phyloP scores from a whole-genome alignment of 768 basidiomycete species.

The Agaricus sinodeliciosus region DNA sequence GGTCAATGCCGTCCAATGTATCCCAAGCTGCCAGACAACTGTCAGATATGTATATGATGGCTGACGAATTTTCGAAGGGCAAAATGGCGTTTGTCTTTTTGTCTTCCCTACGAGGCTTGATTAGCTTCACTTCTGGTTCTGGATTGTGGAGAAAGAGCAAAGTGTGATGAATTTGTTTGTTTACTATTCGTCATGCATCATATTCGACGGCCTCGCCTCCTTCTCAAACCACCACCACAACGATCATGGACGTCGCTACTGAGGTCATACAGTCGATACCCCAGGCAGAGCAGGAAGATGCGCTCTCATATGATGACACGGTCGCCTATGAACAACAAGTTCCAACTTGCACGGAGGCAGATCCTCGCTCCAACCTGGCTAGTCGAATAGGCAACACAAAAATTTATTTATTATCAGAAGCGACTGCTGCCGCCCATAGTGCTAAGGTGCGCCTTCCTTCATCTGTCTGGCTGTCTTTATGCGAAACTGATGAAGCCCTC shows the following conservation, averaged over 20 bases:
- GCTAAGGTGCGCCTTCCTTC: constrained; percentile 64
- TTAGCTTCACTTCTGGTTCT: constrained; percentile 57
- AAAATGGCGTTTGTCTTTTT: constrained; percentile 91
- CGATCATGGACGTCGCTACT: constrained; percentile 42
- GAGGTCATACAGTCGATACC: constrained; percentile 20
- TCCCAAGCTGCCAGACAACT: constrained; percentile 74
- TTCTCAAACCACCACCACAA: constrained; percentile 4
- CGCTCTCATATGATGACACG: constrained; percentile 50
- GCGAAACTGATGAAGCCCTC: constrained; percentile 34
- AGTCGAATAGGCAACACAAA: constrained; percentile 67
- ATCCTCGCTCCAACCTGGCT: constrained; percentile 36
- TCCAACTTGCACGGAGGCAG: constrained; percentile 26
- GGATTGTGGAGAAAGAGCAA: constrained; percentile 17
- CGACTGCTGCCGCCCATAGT: constrained; percentile 45
- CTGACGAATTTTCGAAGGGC: constrained; percentile 3
- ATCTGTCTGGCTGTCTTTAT: constrained; percentile 26
- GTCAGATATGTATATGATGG: no score
- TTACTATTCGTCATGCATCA: not conserved
- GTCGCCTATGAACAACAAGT: constrained; percentile 54
- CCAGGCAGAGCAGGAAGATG: not conserved
- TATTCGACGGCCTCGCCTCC: not conserved
- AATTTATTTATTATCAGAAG: constrained; percentile 73
- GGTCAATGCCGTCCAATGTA: constrained; percentile 90
- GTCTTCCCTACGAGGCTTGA: constrained; percentile 87
- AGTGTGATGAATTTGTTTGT: constrained; percentile 5